These are phyloP conservation scores for Erodium maritimum DNA, from an alignment of 345 rosid genomes.

Conservation along the genomic window DNA sequence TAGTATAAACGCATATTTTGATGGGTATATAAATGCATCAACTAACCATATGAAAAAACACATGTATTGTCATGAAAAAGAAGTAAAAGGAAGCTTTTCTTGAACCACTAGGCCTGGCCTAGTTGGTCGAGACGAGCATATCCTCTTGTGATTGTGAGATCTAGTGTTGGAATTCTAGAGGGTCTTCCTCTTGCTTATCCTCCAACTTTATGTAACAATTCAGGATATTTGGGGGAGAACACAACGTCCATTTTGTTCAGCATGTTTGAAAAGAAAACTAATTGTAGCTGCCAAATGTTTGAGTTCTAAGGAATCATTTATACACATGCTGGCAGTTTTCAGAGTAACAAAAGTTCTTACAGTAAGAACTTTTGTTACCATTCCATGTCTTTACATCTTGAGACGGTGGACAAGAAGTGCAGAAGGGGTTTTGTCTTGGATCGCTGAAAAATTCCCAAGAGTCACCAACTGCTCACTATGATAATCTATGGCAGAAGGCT, in stretches of 20 bases:
- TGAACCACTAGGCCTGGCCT: no score
- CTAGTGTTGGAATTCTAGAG: constrained; percentile 38
- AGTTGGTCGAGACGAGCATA: no score
- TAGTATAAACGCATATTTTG: constrained; percentile 30
- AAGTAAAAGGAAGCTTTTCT: constrained; percentile 34
- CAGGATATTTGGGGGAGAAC: constrained; percentile 29
- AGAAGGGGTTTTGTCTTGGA: constrained; percentile 22
- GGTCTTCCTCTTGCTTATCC: constrained; percentile 36
- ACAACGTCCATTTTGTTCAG: constrained; percentile 22
- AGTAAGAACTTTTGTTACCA: no score
- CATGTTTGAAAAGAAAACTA: constrained; percentile 29
- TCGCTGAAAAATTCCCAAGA: constrained; percentile 15
- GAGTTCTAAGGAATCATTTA: constrained; percentile 39
- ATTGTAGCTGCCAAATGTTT: constrained; percentile 41
- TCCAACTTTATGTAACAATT: constrained; percentile 23
- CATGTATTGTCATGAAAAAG: constrained; percentile 23
- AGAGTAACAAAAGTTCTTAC: constrained; percentile 38
- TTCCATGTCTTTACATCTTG: constrained; percentile 32
- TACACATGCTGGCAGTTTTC: constrained; percentile 34
- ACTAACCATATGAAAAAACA: constrained; percentile 35
- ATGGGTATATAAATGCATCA: constrained; percentile 41
- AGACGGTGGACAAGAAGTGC: constrained; percentile 40
- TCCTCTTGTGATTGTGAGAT: constrained; percentile 37
- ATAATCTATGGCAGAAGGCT: constrained; percentile 25
- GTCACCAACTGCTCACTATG: constrained; percentile 20